Evolutionary conservation across 495 filamentous ascomycete species (phyloP), one percentile per base, ranked within the genome.

Genomic region (Neurospora sp.): DNA sequence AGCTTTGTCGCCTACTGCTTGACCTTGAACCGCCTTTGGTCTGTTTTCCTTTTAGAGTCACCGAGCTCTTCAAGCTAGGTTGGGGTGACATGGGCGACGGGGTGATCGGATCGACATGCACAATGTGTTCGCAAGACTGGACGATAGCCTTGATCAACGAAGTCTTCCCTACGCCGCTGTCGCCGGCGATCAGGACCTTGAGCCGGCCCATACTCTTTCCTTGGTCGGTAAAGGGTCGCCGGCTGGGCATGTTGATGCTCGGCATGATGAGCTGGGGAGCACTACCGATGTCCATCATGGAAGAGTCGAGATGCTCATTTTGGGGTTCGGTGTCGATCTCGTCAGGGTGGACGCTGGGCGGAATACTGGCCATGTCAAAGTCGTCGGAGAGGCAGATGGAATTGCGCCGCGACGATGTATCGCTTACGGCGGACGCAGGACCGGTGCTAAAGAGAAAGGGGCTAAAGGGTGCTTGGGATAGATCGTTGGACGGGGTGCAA

Each of bases 241-340:
- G 89, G 78, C 91, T 94, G 40, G 96, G 96, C 90, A 99, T 97
- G 75, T 89, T 91, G 76, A 99, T 93, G 79, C 93, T 97, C 10
- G 96, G 96, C 96, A 99, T 99, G 75, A 99, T 91, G 18, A 99
- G 87, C 81, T 98, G 95, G 40, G 95, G 93, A 20, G 88, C 89
- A 75, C 87, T 90, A 71, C 85, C 84, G 77, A 85, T 85, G 76
- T 85, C 83, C 70, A 78, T 73, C 78, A 85, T 84, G 74, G 74
- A 79, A 40, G 79, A 73, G 37, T 44, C 27, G 41, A 48, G 74
- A 44, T 16, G 66, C 69, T 73, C 14, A 69, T 38, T 69, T 48
- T 75, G 7, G 12, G 12, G n/a, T 10, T 73, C 72, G 37, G 69
- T 74, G 59, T 72, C 72, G 27, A 38, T 59, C 16, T 79, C 69